Conservation (phyloP, 148 eudicot species). For the Nyssa sinensis region DNA sequence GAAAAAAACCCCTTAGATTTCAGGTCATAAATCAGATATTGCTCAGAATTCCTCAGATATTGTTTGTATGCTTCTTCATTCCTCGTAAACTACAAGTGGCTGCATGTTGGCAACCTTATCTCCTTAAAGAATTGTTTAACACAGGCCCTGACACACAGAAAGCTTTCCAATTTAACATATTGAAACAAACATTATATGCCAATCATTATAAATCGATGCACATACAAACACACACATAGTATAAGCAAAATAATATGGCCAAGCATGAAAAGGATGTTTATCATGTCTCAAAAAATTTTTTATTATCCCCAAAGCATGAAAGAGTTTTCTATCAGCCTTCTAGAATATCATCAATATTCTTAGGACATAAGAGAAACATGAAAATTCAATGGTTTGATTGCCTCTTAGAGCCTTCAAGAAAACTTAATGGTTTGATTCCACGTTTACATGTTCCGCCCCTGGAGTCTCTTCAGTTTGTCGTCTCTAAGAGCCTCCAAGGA, state of each 20-base stretch:
- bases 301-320: background rate
- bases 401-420: too few species aligned
- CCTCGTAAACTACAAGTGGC: background rate
- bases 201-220: too few species aligned
- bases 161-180: background rate
- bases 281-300: too few species aligned
- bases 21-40: too few species aligned
- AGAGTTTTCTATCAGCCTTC: background rate
- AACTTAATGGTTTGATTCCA: background rate
- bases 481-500: conserved; percentile 55
- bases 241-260: too few species aligned
- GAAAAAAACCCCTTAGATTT: too few species aligned
- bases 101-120: too few species aligned
- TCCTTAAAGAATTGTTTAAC: too few species aligned
- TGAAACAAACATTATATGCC: too few species aligned
- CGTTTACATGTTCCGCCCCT: conserved; percentile 8
- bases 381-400: background rate
- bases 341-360: background rate
- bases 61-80: background rate
- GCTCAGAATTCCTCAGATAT: background rate
- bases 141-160: too few species aligned
- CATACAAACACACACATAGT: too few species aligned
- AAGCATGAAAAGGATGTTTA: too few species aligned
- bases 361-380: background rate
- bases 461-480: conserved; percentile 17